Percentiles rank a stretch among this genome's conserved stretches.
phyloP scores from a whole-genome alignment of 768 basidiomycete genomes.

The Multifurca ochricompacta region DNA sequence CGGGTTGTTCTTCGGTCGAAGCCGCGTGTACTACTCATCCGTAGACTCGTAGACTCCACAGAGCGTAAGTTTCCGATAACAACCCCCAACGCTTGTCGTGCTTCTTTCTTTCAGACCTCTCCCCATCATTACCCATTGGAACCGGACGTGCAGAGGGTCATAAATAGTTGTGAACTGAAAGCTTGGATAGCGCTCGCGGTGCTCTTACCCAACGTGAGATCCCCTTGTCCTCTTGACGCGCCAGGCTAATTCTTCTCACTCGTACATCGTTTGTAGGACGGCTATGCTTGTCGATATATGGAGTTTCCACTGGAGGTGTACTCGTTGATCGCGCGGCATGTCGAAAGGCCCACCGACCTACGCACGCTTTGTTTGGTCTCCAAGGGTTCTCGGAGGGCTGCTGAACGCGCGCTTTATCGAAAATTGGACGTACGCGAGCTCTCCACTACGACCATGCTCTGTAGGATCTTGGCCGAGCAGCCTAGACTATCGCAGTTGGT shows the following conservation, averaged over 20 bases:
- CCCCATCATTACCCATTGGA: not conserved
- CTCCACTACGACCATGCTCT: conserved; percentile 36
- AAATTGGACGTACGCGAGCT: conserved; percentile 42
- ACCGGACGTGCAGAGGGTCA: not conserved
- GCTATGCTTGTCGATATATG: conserved; percentile 31
- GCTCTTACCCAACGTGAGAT: conserved; percentile 4
- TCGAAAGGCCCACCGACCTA: conserved; percentile 46
- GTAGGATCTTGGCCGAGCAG: conserved; percentile 37
- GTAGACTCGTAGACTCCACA: not conserved
- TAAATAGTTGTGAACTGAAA: not conserved
- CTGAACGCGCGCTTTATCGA: conserved; percentile 54
- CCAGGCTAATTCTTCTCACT: not conserved
- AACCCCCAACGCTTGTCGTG: not conserved
- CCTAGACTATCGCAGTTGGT: conserved; percentile 46
- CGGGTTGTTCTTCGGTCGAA: not conserved
- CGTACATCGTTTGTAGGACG: not conserved
- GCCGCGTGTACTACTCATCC: conserved; percentile 3
- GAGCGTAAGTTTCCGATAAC: not conserved
- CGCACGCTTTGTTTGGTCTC: conserved; percentile 52
- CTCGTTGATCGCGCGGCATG: conserved; percentile 47
- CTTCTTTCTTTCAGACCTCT: not conserved
- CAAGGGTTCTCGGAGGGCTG: conserved; percentile 43
- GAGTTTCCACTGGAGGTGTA: conserved; percentile 52
- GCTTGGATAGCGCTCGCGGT: not conserved
- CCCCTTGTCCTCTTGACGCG: not conserved